Evolutionary conservation across 345 rosid species (phyloP).

Genomic region (Dipteronia dyeriana): DNA sequence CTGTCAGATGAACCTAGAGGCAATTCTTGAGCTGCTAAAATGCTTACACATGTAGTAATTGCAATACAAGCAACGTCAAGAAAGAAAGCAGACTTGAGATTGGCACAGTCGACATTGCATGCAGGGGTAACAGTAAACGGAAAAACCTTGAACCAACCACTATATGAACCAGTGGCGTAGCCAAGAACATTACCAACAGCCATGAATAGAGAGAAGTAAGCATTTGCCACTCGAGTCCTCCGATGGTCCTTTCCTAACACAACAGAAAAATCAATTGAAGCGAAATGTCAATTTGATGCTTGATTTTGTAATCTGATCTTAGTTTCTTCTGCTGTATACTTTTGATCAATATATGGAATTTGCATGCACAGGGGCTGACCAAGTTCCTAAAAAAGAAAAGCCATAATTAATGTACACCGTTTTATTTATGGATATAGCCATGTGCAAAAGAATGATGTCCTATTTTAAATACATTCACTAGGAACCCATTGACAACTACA

Average conservation of each 20-base stretch:
- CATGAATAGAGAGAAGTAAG: constrained; percentile 92
- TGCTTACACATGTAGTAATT: constrained; percentile 62
- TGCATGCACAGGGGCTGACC: neutral
- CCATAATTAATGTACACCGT: neutral
- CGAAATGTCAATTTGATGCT: constrained; percentile 18
- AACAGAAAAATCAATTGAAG: constrained; percentile 26
- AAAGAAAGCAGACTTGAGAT: constrained; percentile 92
- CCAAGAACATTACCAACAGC: constrained; percentile 93
- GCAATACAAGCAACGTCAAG: constrained; percentile 68
- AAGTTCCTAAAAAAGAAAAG: neutral
- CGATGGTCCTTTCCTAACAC: constrained; percentile 82
- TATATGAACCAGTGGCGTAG: constrained; percentile 85
- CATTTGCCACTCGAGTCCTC: constrained; percentile 90
- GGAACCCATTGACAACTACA: constrained; percentile 5
- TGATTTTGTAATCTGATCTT: neutral
- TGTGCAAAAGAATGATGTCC: neutral
- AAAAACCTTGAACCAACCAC: constrained; percentile 85
- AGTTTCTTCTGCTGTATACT: neutral
- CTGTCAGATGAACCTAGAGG: constrained; percentile 46
- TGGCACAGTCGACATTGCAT: constrained; percentile 79
- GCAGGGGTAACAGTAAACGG: constrained; percentile 76
- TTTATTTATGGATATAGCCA: neutral
- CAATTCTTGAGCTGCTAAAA: constrained; percentile 68
- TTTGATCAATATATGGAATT: neutral
- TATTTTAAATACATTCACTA: neutral